A percentile compares a stretch with the other conserved stretches of the same genome.
Conservation (phyloP, 164 flowering plant genomes). For the Amborella trichopoda region DNA sequence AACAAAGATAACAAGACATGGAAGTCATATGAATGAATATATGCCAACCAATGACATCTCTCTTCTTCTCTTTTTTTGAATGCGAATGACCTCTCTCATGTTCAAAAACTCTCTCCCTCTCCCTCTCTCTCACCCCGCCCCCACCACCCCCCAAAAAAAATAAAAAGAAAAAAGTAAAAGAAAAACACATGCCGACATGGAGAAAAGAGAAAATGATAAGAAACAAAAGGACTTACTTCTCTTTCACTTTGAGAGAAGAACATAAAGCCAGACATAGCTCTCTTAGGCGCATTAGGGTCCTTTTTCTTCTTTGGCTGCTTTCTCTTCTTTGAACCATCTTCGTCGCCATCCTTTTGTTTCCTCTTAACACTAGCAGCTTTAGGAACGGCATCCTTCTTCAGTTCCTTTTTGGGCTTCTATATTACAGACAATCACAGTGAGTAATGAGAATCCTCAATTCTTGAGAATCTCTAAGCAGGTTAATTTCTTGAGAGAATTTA, state of each 20-base stretch:
- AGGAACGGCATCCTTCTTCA: slow-evolving; percentile 43
- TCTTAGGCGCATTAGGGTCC: slow-evolving; percentile 98
- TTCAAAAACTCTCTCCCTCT: too few relatives aligned
- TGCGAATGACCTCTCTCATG: too few relatives aligned
- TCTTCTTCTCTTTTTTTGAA: too few relatives aligned
- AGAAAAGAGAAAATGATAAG: neutral
- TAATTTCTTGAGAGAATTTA: too few relatives aligned
- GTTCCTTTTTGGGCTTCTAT: slow-evolving; percentile 47
- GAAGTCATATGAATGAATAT: too few relatives aligned
- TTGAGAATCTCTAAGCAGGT: too few relatives aligned
- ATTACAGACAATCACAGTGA: neutral
- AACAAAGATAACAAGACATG: too few relatives aligned
- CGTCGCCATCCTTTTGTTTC: slow-evolving; percentile 63
- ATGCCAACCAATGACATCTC: too few relatives aligned
- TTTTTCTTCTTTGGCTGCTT: slow-evolving; percentile 85
- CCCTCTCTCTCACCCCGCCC: too few relatives aligned
- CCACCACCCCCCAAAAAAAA: neutral
- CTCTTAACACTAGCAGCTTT: slow-evolving; percentile 52
- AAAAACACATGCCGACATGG: neutral
- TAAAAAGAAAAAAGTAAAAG: neutral
- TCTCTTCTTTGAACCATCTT: slow-evolving; percentile 57
- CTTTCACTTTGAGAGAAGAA: slow-evolving; percentile 76
- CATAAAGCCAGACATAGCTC: slow-evolving; percentile 76
- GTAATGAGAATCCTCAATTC: too few relatives aligned
- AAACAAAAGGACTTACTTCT: slow-evolving; percentile 37